Evolutionary conservation across 192 early-diverging fungal genomes (phyloP), one percentile per base, ranked within the genome.

Genomic region (Umbelopsis sp.): DNA sequence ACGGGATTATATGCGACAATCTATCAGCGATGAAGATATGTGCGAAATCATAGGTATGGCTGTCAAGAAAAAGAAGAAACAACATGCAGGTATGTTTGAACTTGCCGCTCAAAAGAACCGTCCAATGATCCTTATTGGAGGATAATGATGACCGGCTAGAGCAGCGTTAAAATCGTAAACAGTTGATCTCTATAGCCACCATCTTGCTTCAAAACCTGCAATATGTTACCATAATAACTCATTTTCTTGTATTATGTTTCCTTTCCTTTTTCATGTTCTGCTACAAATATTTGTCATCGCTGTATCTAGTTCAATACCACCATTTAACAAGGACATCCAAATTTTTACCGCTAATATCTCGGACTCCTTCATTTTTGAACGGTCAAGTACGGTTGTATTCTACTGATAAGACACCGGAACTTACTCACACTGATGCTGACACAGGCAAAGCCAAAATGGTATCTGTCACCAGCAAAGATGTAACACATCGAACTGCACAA

Each of bases 51-150:
- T 97, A 56, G 83, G 85, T 66, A 79, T 82, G 41, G 95, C 97
- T 25, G 92, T 96, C 68, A 89, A 87, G 73, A 87, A 93, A 52
- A 98, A 98, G 78, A 95, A 93, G 83, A 88, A 91, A 69, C 92
- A 93, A 59, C 97, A 98, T 81, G 95, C 97, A n/a, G 97, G 96
- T 62, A 90, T 97, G 87, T 87, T 89, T 66, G 89, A 91, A 52
- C 81, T 98, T 32, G 89, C 91, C 20, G 82, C 87, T 45, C 81
- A 90, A 80, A 93, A 93, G 26, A 98, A 97, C 78, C 81, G 95
- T 24, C 96, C 97, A 22, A 98, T 98, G 97, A 95, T 95, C 50
- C 79, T 93, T 17, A 98, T 98, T 81, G 96, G 96, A 21, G 97
- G 95, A 45, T 97, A 80, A 82, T 52, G n/a, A n/a, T n/a, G 14